Evolutionary conservation across 2,329 filamentous ascomycete genomes (phyloP), one percentile per base, ranked within the genome.

Genomic region (Nemania serpens): DNA sequence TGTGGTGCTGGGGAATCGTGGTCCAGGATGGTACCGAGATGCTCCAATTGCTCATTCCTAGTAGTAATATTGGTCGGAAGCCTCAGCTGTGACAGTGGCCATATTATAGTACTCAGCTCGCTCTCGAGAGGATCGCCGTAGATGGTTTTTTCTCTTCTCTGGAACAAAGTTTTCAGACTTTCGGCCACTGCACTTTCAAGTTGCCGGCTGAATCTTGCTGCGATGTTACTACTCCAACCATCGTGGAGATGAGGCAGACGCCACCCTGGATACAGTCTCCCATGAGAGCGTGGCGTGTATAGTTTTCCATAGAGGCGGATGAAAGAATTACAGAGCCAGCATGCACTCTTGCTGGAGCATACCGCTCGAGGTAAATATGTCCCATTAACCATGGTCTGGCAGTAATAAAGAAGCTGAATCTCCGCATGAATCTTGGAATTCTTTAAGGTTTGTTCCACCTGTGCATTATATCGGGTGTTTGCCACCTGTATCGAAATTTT

Each of bases 301-400:
- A 79, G 77, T 42, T 71, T 73, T 2, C 76, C 75, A 59, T 82
- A 77, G 13, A 75, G 64, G 1, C 64, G 54, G n/a, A 84, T 75
- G 60, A 83, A 79, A 6, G 75, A 68, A 52, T 82, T 79, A 67
- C 81, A 84, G 0, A 84, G 73, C 65, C 78, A 83, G 64, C 81
- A 84, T 1, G 81, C 78, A 53, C 79, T 76, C 58, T 84, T 84
- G 71, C 76, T 80, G 3, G 80, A 80, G 55, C 76, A 76, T 5
- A 84, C 77, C 2, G 80, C 74, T 17, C 79, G 75, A 9, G 80
- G 79, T 33, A 66, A 71, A 11, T 66, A 62, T 0, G 46, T 5
- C 5, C 58, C 54, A 0, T 61, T n/a, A 2, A 68, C 52, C 33
- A 73, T 61, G 2, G 71, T 50, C 51, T 81, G 76, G 56, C 76